Percentiles rank a stretch among this genome's conserved stretches.
Conservation (phyloP, 2,329 filamentous ascomycete species). For the Pestalotiopsis sp. region DNA sequence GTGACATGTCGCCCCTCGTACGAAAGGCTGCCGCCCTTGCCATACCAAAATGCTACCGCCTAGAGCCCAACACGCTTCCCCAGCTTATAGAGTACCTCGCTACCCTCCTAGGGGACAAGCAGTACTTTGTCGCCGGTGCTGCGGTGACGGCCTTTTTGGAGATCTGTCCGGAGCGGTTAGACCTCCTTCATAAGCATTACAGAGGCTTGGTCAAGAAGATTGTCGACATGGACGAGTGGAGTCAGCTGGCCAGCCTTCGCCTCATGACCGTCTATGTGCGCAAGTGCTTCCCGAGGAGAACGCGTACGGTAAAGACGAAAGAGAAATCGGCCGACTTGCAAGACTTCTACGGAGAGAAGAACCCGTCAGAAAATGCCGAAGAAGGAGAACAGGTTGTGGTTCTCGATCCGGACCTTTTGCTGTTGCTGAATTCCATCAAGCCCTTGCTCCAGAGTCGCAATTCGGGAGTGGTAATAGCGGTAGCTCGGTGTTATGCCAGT, state of each 20-base stretch:
- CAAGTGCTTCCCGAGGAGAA: slow-evolving; percentile 80
- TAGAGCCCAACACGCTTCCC: slow-evolving; percentile 84
- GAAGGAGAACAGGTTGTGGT: slow-evolving; percentile 59
- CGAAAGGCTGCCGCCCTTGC: slow-evolving; percentile 90
- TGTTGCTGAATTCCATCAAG: slow-evolving; percentile 78
- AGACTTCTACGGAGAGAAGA: slow-evolving; percentile 83
- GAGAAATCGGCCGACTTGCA: slow-evolving; percentile 50
- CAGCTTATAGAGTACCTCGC: slow-evolving; percentile 83
- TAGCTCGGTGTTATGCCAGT: slow-evolving; percentile 82
- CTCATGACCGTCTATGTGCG: slow-evolving; percentile 85
- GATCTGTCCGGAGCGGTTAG: slow-evolving; percentile 83
- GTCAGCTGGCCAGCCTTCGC: slow-evolving; percentile 80
- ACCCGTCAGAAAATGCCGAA: slow-evolving; percentile 43
- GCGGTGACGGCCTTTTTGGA: slow-evolving; percentile 89
- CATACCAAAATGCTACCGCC: slow-evolving; percentile 91
- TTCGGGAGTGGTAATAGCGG: slow-evolving; percentile 86
- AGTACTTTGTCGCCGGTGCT: slow-evolving; percentile 95
- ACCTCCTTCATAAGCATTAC: slow-evolving; percentile 91
- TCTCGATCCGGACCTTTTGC: slow-evolving; percentile 79
- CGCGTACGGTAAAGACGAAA: slow-evolving; percentile 53
- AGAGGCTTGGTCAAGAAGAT: slow-evolving; percentile 82
- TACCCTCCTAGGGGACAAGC: slow-evolving; percentile 81
- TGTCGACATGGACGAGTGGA: slow-evolving; percentile 99
- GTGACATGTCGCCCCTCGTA: slow-evolving; percentile 93
- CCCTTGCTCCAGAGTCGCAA: slow-evolving; percentile 92